phyloP scores from a whole-genome alignment of 2,329 filamentous ascomycete genomes.

The Hypoxylon sp. region DNA sequence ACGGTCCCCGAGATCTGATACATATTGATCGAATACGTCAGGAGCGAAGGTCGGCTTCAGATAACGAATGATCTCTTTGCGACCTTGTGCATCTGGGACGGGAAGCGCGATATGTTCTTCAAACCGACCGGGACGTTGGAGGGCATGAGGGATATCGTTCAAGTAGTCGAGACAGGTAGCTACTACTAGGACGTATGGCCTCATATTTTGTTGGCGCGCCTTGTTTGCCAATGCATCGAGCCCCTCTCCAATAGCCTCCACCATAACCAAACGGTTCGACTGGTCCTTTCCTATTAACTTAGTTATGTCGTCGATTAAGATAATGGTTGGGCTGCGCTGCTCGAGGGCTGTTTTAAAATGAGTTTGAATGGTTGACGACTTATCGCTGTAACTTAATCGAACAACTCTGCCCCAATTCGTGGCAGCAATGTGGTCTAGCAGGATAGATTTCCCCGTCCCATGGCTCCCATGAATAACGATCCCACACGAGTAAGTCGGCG shows the following conservation, averaged over 20 bases:
- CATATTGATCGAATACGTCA: constrained; percentile 65
- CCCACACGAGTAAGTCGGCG: constrained; percentile 64
- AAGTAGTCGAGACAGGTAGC: constrained; percentile 80
- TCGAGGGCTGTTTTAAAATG: constrained; percentile 78
- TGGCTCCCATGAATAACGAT: constrained; percentile 84
- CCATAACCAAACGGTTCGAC: constrained; percentile 64
- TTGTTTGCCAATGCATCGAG: constrained; percentile 68
- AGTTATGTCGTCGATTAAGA: constrained; percentile 85
- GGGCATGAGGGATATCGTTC: constrained; percentile 77
- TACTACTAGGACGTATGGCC: constrained; percentile 77
- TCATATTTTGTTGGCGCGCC: constrained; percentile 55
- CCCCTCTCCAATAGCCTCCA: constrained; percentile 67
- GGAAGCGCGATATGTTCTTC: constrained; percentile 79
- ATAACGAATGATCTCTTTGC: constrained; percentile 80
- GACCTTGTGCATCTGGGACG: constrained; percentile 79
- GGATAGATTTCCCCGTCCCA: constrained; percentile 86
- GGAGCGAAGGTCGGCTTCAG: constrained; percentile 65
- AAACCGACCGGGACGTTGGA: constrained; percentile 78
- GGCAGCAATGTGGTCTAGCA: constrained; percentile 77
- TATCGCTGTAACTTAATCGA: constrained; percentile 70
- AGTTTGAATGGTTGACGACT: constrained; percentile 73
- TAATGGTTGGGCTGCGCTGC: constrained; percentile 77
- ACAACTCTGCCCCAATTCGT: constrained; percentile 80
- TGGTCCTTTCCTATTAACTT: constrained; percentile 75
- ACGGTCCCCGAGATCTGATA: constrained; percentile 76